Evolutionary conservation across 345 rosid genomes (phyloP), one percentile per base, ranked within the genome.

Genomic region (Crucihimalaya himalaica): DNA sequence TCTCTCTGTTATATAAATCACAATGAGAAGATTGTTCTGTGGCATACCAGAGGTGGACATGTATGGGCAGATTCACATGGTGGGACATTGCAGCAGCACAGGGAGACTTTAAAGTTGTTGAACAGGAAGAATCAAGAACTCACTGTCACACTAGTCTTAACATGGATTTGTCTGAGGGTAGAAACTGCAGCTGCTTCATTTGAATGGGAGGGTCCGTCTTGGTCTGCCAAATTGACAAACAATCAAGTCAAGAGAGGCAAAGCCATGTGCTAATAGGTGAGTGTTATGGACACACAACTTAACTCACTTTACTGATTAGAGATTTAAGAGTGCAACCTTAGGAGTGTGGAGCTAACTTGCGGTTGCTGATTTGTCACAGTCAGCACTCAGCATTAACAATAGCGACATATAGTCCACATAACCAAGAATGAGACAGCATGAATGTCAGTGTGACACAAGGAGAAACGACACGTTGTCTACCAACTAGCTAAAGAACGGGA

Each of bases 71-170:
- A 40, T 45, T 16, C 54, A 45, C 53, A 42, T 63, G 66, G 66
- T 23, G 64, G 32, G 50, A 61, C 50, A 61, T 39, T 61, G 34
- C 47, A 39, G 18, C 19, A 14, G 31, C 32, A 21, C 8, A 21
- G 42, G 68, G 39, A 63, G 54, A 47, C 20, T 63, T 45, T 63
- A 16, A 29, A 64, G 55, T 46, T 64, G 54, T 64, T 63, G 31
- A 28, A 29, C 40, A 63, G 7, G 18, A 35, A 13, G 6, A 59
- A 59, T 20, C 27, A 18, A 31, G 55, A 63, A 63, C 40, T 15
- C 68, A 31, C 11, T 5, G 27, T 39, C 48, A 28, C 37, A 55
- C 37, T n/a, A 19, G 37, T 45, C 27, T 16, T 28, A 50, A 27
- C 50, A 61, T 61, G 50, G 14, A n/a, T 42, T 61, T 61, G 66